Percentiles rank a stretch among this genome's conserved stretches.
Conservation (phyloP, 768 basidiomycete genomes). For the Ramaria rubella region DNA sequence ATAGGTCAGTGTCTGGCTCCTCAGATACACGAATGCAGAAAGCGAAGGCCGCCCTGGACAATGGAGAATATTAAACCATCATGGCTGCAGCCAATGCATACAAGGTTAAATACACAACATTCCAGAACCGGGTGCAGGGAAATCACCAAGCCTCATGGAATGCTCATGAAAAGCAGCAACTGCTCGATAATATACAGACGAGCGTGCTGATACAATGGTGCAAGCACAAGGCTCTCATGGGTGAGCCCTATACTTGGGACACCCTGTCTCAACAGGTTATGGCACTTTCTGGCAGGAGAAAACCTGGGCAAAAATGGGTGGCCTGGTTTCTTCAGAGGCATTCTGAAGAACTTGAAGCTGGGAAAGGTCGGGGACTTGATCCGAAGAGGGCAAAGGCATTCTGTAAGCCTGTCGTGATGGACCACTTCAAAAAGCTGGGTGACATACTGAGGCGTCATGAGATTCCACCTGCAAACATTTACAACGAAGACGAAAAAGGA, state of each 20-base stretch:
- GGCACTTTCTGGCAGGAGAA: not conserved
- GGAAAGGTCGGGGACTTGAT: constrained; percentile 1
- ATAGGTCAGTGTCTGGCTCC: too few relatives aligned
- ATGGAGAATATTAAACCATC: too few relatives aligned
- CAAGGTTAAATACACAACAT: not conserved
- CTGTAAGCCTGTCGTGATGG: not conserved
- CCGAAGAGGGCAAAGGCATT: constrained; percentile 8
- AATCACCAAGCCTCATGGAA: not conserved
- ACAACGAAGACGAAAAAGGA: constrained; percentile 26
- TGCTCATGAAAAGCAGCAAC: too few relatives aligned
- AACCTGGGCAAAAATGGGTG: not conserved
- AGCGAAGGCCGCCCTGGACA: too few relatives aligned
- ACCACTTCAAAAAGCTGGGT: constrained; percentile 1
- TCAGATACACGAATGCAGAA: too few relatives aligned
- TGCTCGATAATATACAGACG: not conserved
- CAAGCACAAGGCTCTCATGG: not conserved
- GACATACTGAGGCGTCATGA: not conserved
- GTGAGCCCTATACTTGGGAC: not conserved
- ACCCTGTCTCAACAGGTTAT: not conserved
- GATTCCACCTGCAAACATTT: constrained; percentile 14
- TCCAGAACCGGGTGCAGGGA: not conserved
- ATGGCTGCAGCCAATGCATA: not conserved
- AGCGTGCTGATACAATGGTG: not conserved
- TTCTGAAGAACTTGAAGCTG: not conserved
- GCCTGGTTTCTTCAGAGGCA: not conserved